Conservation (phyloP, 768 basidiomycete species). For the Amanita polypyramis region DNA sequence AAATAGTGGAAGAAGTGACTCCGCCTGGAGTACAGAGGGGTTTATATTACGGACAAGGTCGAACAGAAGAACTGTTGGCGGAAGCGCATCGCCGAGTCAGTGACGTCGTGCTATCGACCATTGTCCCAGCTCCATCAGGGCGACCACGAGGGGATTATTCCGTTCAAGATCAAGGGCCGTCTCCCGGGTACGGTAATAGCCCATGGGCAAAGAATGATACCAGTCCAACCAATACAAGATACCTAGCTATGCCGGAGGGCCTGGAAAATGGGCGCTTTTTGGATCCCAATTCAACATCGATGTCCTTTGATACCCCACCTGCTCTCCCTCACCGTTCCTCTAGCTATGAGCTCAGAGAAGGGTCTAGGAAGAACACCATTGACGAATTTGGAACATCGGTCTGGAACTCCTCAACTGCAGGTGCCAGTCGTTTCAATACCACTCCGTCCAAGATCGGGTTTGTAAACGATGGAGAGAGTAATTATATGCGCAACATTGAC, state of each 20-base stretch:
- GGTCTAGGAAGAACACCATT: conserved; percentile 11
- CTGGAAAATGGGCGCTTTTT: conserved; percentile 17
- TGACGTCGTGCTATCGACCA: conserved; percentile 37
- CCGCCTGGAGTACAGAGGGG: conserved; percentile 70
- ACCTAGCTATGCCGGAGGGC: conserved; percentile 22
- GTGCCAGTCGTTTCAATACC: conserved; percentile 52
- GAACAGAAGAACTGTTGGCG: conserved; percentile 46
- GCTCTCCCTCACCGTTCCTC: conserved; percentile 11
- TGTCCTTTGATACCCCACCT: conserved; percentile 8
- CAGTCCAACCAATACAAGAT: conserved; percentile 6
- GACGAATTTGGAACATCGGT: conserved; percentile 35
- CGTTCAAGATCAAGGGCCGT: background rate
- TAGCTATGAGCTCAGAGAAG: conserved; percentile 7
- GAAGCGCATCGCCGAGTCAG: conserved; percentile 52
- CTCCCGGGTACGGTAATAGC: background rate
- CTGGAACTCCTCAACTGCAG: conserved; percentile 13
- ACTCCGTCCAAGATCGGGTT: conserved; percentile 32
- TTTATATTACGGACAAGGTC: conserved; percentile 59
- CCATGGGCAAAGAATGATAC: background rate
- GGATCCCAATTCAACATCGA: conserved; percentile 12
- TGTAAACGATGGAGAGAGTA: conserved; percentile 13
- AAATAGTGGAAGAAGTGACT: conserved; percentile 73
- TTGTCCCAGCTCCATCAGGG: conserved; percentile 21
- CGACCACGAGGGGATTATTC: conserved; percentile 1
- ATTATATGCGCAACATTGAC: conserved; percentile 20